Percentiles rank a stretch among this genome's conserved stretches.
Conservation (phyloP, 108 stramenopile genomes). For the Poteriospumella lacustris region DNA sequence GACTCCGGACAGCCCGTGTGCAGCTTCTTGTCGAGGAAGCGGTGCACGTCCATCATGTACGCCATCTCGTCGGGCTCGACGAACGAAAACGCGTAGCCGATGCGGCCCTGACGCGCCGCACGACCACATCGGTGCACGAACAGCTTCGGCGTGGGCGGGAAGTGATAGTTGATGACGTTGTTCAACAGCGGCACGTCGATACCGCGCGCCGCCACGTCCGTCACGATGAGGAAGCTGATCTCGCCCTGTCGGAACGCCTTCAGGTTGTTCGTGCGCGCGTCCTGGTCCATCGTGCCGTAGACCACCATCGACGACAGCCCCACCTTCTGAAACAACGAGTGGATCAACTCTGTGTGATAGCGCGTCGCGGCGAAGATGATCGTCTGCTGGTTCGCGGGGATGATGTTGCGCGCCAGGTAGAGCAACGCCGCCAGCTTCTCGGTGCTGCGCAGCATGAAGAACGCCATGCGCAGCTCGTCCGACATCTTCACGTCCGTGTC, state of each 20-base stretch:
- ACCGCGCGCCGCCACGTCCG: conserved; percentile 95
- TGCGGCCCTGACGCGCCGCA: conserved; percentile 81
- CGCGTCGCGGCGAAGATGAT: conserved; percentile 89
- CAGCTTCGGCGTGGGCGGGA: conserved; percentile 83
- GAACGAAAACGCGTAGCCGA: conserved; percentile 79
- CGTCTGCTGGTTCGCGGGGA: conserved; percentile 63
- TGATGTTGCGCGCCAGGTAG: conserved; percentile 77
- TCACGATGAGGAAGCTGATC: conserved; percentile 75
- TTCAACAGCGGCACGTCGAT: conserved; percentile 96
- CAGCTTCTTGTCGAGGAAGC: conserved; percentile 80
- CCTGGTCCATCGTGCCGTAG: conserved; percentile 92
- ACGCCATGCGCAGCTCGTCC: conserved; percentile 66
- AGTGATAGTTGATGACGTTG: conserved; percentile 92
- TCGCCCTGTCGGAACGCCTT: conserved; percentile 46
- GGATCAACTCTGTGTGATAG: conserved; percentile 91
- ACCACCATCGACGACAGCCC: conserved; percentile 65
- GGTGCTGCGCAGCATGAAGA: background rate
- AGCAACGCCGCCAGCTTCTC: conserved; percentile 79
- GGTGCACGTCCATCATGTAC: conserved; percentile 92
- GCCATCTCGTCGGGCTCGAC: conserved; percentile 94
- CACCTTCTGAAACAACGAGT: conserved; percentile 62
- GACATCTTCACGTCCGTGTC: conserved; percentile 86
- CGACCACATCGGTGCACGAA: conserved; percentile 93
- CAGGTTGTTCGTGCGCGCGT: conserved; percentile 75
- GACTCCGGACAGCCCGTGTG: conserved; percentile 28